Conservation (phyloP, 176 grass and related monocot species). For the Lolium perenne region DNA sequence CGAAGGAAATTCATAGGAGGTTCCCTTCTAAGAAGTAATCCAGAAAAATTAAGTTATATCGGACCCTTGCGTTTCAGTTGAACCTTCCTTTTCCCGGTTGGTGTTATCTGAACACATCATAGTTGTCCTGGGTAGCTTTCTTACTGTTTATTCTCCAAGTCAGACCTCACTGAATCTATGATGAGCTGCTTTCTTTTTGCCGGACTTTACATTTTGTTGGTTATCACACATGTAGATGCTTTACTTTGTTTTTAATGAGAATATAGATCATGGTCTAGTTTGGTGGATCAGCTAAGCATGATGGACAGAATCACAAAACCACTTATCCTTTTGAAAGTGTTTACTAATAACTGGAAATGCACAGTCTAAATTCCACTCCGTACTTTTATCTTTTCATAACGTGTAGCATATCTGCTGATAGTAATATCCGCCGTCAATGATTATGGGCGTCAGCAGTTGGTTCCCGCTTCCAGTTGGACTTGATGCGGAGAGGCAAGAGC, state of each 20-base stretch:
- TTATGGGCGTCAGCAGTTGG: slow-evolving; percentile 3
- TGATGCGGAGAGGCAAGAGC: neutral
- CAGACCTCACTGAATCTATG: slow-evolving; percentile 2
- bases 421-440: neutral
- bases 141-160: neutral
- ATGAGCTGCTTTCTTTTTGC: neutral
- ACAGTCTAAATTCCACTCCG: neutral
- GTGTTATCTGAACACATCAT: slow-evolving; percentile 26
- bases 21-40: neutral
- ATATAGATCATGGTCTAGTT: neutral
- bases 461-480: neutral
- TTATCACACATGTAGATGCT: neutral
- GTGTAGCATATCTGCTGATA: slow-evolving; percentile 4
- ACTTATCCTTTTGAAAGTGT: slow-evolving; percentile 24
- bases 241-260: slow-evolving; percentile 16
- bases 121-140: neutral
- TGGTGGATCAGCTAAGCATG: slow-evolving; percentile 20
- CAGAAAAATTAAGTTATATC: neutral
- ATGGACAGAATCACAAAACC: neutral
- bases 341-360: slow-evolving; percentile 4
- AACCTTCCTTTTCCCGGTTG: neutral
- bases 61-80: neutral
- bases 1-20: neutral
- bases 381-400: neutral
- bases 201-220: neutral